A percentile compares a stretch with the other conserved stretches of the same genome.
These are phyloP conservation scores for Colletotrichum incanum DNA, from an alignment of 2,329 filamentous ascomycete species.

Conservation along the genomic window DNA sequence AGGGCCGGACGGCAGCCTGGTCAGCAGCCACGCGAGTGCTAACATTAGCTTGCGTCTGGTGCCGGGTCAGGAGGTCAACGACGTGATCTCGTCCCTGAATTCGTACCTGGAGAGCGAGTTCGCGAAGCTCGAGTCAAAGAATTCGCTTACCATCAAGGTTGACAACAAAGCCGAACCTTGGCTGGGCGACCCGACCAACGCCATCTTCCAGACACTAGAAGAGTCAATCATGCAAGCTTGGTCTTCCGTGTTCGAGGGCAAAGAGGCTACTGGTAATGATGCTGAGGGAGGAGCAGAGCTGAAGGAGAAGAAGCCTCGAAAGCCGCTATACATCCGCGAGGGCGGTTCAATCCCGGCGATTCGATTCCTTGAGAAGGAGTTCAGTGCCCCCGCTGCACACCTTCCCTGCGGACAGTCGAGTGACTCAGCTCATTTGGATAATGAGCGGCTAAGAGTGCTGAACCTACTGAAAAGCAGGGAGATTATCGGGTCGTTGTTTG, in stretches of 20 bases:
- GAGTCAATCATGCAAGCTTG: constrained; percentile 88
- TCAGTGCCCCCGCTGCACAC: constrained; percentile 90
- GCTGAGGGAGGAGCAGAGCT: background rate
- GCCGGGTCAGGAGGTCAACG: constrained; percentile 89
- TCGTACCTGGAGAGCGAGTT: constrained; percentile 82
- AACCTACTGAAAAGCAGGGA: constrained; percentile 94
- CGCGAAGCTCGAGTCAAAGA: constrained; percentile 81
- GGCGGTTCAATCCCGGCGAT: constrained; percentile 97
- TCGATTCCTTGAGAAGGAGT: constrained; percentile 94
- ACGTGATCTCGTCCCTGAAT: constrained; percentile 79
- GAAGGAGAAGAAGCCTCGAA: constrained; percentile 59
- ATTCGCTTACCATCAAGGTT: constrained; percentile 85
- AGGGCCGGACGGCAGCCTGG: constrained; percentile 91
- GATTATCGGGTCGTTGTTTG: constrained; percentile 91
- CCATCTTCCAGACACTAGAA: constrained; percentile 92
- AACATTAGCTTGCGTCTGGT: constrained; percentile 93
- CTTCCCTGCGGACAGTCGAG: constrained; percentile 95
- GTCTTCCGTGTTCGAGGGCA: constrained; percentile 69
- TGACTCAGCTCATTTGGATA: constrained; percentile 93
- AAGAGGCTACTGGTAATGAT: constrained; percentile 39
- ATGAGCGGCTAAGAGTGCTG: constrained; percentile 89
- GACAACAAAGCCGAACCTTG: constrained; percentile 96
- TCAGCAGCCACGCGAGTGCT: constrained; percentile 90
- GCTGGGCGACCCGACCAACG: constrained; percentile 92
- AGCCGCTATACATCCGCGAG: constrained; percentile 93